A percentile compares a stretch with the other conserved stretches of the same genome.
phyloP scores from a whole-genome alignment of 148 eudicot genomes.

The Persicaria maculosa region DNA sequence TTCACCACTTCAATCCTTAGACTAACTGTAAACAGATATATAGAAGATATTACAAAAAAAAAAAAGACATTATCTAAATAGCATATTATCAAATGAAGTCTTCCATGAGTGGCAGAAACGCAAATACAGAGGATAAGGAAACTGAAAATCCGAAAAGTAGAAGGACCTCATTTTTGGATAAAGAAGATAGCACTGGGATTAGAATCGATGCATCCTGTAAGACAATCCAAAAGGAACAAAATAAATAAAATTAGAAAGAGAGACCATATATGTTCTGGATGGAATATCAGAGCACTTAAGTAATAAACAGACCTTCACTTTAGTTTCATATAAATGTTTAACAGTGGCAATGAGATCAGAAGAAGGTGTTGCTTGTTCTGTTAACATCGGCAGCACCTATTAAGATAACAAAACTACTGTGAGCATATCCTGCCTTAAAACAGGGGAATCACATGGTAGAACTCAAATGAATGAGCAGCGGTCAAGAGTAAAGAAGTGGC shows the following conservation, averaged over 20 bases:
- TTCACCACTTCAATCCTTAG: background rate
- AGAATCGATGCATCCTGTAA: slow-evolving; percentile 85
- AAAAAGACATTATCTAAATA: background rate
- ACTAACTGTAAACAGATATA: background rate
- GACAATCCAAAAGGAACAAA: slow-evolving; percentile 9
- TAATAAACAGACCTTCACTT: slow-evolving; percentile 51
- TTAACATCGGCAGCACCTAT: slow-evolving; percentile 72
- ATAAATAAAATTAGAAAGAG: background rate
- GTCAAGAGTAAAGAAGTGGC: slow-evolving; percentile 1
- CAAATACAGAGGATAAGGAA: background rate
- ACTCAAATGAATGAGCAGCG: background rate
- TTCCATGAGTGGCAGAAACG: background rate
- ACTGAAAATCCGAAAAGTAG: background rate
- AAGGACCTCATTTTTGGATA: slow-evolving; percentile 74
- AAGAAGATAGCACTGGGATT: slow-evolving; percentile 73
- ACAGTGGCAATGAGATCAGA: slow-evolving; percentile 69
- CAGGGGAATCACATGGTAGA: background rate
- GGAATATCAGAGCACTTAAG: background rate
- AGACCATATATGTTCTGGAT: background rate
- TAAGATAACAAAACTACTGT: slow-evolving; percentile 12
- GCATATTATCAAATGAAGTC: background rate
- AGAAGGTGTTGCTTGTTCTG: slow-evolving; percentile 67
- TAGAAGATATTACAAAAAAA: background rate
- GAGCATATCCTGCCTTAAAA: slow-evolving; percentile 2
- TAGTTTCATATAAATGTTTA: slow-evolving; percentile 83